These are phyloP conservation scores for Casuarina equisetifolia DNA, from an alignment of 306 rosid species.

Conservation along the genomic window DNA sequence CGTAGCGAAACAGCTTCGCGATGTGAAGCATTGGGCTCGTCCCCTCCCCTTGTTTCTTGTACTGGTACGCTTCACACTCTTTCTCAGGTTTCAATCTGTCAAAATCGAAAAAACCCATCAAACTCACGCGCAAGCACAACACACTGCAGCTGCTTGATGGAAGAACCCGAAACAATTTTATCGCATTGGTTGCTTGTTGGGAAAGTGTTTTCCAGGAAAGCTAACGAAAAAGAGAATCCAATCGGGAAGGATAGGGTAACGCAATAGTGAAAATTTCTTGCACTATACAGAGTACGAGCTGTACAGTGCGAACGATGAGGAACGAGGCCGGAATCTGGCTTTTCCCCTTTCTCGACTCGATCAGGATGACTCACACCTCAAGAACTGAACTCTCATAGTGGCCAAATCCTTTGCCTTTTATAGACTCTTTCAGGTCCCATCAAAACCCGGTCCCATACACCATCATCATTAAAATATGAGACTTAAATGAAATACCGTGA, in stretches of 20 bases:
- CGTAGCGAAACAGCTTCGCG: slow-evolving; percentile 47
- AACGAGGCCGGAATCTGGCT: not conserved
- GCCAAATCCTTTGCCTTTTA: not conserved
- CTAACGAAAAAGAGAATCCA: not conserved
- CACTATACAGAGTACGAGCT: not conserved
- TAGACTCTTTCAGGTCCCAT: too few relatives aligned
- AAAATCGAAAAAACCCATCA: slow-evolving; percentile 48
- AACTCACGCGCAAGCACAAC: not conserved
- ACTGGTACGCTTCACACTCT: not conserved
- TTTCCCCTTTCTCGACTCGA: not conserved
- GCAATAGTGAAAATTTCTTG: not conserved
- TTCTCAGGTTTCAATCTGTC: slow-evolving; percentile 32
- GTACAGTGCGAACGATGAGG: not conserved
- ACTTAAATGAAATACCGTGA: too few relatives aligned
- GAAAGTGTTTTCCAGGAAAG: slow-evolving; percentile 16
- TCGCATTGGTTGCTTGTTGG: not conserved
- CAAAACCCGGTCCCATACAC: too few relatives aligned
- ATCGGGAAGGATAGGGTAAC: not conserved
- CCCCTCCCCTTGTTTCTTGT: not conserved
- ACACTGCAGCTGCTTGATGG: not conserved
- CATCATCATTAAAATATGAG: too few relatives aligned
- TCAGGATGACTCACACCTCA: slow-evolving; percentile 10
- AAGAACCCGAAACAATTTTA: not conserved
- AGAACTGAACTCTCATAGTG: slow-evolving; percentile 17
- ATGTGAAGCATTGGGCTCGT: slow-evolving; percentile 27